Conservation (phyloP, 345 rosid genomes). For the Nasturtium officinale region DNA sequence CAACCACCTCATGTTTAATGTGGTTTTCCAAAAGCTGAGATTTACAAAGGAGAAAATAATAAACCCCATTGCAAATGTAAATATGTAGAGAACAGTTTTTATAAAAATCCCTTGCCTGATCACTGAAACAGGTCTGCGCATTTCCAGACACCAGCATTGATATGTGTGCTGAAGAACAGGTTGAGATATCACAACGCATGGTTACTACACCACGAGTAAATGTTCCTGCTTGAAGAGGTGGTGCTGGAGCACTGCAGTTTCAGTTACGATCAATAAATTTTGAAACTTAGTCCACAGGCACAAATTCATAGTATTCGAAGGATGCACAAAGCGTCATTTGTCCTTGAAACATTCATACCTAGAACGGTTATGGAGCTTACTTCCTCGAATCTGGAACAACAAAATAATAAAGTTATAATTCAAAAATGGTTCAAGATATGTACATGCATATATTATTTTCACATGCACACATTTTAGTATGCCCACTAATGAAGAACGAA, state of each 20-base stretch:
- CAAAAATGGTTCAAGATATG: slow-evolving; percentile 14
- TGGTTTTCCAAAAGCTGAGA: slow-evolving; percentile 92
- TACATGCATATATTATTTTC: neutral
- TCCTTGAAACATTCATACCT: slow-evolving; percentile 56
- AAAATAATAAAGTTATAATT: neutral
- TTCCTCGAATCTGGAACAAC: slow-evolving; percentile 79
- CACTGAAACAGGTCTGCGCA: slow-evolving; percentile 97
- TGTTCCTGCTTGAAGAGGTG: slow-evolving; percentile 99
- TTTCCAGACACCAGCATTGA: slow-evolving; percentile 96
- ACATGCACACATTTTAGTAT: slow-evolving; percentile 3
- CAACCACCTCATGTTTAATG: slow-evolving; percentile 85
- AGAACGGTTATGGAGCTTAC: slow-evolving; percentile 91
- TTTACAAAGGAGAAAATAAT: slow-evolving; percentile 29
- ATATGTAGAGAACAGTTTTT: neutral
- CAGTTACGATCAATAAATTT: slow-evolving; percentile 9
- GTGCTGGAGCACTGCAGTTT: slow-evolving; percentile 92
- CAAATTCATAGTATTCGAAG: slow-evolving; percentile 9
- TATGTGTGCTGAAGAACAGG: slow-evolving; percentile 85
- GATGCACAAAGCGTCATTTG: neutral
- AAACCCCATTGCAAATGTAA: slow-evolving; percentile 17
- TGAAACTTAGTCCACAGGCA: neutral
- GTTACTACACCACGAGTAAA: slow-evolving; percentile 98
- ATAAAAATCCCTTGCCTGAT: slow-evolving; percentile 66
- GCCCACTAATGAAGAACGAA: neutral
- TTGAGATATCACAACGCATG: slow-evolving; percentile 96